Evolutionary conservation across 2,329 filamentous ascomycete genomes (phyloP).

Genomic region (Phyllosticta citribraziliensis): DNA sequence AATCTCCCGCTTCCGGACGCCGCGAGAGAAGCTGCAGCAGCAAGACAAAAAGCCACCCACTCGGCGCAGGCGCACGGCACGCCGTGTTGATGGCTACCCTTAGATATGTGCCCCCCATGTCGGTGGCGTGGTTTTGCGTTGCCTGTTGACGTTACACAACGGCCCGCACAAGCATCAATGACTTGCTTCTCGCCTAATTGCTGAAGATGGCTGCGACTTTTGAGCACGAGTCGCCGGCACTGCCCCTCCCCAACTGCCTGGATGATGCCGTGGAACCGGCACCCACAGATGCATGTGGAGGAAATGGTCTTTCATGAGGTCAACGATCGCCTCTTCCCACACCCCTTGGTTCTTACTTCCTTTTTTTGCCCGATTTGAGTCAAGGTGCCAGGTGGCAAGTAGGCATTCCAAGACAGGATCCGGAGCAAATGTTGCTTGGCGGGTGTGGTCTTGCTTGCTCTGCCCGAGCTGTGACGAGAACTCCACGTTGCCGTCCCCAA

Average conservation of each 20-base stretch:
- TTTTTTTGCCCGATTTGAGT: background rate
- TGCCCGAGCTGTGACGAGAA: background rate
- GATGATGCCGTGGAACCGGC: background rate
- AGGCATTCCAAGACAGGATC: background rate
- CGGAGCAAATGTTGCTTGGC: background rate
- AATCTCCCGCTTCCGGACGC: slow-evolving; percentile 2
- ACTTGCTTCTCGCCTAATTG: background rate
- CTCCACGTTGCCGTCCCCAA: no score
- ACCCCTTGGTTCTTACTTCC: background rate
- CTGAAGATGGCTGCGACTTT: slow-evolving; percentile 1
- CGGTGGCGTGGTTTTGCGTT: background rate
- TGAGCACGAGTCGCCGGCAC: background rate
- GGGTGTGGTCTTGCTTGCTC: background rate
- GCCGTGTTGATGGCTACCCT: background rate
- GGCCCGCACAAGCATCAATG: background rate
- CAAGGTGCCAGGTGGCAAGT: background rate
- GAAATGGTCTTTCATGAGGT: background rate
- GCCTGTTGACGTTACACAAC: background rate
- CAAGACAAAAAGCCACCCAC: background rate
- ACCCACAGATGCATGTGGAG: background rate
- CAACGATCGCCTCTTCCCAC: background rate
- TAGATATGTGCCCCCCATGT: background rate
- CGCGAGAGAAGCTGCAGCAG: background rate
- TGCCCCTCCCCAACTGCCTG: background rate
- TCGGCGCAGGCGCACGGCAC: background rate